Conservation (phyloP, 768 basidiomycete genomes). For the Tylopilus felleus region DNA sequence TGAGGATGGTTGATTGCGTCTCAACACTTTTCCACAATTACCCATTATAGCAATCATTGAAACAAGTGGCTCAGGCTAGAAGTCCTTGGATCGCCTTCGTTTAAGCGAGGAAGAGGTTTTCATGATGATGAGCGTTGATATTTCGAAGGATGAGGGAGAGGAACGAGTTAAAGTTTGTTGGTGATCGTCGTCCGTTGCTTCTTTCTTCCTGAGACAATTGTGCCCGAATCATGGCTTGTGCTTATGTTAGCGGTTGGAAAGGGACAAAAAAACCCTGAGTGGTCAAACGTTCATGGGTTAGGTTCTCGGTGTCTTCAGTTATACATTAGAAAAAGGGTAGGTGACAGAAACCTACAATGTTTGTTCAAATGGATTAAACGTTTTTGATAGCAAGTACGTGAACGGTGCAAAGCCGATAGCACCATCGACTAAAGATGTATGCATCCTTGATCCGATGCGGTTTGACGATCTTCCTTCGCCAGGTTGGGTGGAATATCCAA, state of each 20-base stretch:
- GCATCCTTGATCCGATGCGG: no score
- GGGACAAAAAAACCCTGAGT: no score
- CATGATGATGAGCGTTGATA: neutral
- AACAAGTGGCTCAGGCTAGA: conserved; percentile 10
- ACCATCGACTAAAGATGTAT: no score
- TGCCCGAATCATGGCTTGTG: neutral
- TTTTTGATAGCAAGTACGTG: no score
- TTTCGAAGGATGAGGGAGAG: neutral
- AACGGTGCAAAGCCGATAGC: no score
- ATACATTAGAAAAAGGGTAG: no score
- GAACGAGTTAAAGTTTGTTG: neutral
- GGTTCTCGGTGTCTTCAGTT: no score
- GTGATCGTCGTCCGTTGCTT: neutral
- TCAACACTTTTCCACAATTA: conserved; percentile 13
- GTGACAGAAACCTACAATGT: no score
- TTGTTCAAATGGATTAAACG: no score
- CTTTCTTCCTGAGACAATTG: conserved; percentile 8
- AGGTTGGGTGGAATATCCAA: no score
- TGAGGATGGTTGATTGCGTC: conserved; percentile 23
- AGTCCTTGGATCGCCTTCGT: neutral
- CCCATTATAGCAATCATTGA: neutral
- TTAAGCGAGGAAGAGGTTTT: neutral
- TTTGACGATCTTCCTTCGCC: no score
- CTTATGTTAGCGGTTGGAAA: conserved; percentile 5
- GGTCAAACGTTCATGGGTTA: no score